Base-by-base conservation (phyloP, 805 yeast species). In the Candida lessepsii region DNA sequence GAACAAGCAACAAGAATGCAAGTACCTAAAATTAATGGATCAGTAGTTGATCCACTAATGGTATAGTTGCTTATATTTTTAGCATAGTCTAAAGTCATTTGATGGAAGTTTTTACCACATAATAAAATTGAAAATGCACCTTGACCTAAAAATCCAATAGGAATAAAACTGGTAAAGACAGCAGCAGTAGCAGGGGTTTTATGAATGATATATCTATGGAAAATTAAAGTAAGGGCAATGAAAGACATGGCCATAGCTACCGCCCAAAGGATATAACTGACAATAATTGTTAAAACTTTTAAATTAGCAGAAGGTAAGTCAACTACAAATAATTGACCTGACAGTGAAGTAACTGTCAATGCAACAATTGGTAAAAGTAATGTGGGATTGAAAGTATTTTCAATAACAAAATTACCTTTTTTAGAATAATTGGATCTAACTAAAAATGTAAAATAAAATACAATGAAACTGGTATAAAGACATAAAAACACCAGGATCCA, bases 61-160 rank as follows among this genome's bases (percentile, higher is more conserved):
- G 30, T 2, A n/a, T 34, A 31, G 2, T 19, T n/a, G 29, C 40
- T 29, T 8, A 30, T 37, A n/a, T 32, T n/a, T 9, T 19, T 20
- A 13, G 29, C 27, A 5, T 35, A 18, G 4, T 15, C 14, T 3
- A 29, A 14, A 18, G 60, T 36, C 13, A 64, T 30, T 27, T 51
- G 13, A 51, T 53, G 42, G 34, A 56, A 52, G 51, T 78, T 74
- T 19, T 60, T 51, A 6, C 86, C 82, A 45, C 80, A 64, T 36
- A 76, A 58, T 46, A 81, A 60, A 10, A 85, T 71, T 2, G 85
- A 86, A 58, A 70, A 86, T 2, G 86, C 75, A 1, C 93, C 95
- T 61, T 89, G 96, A 14, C 96, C 96, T 54, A 85, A 58, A 29
- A 90, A 81, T 6, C 96, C 96, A 33, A 88, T 66, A 1, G 95